These are phyloP conservation scores for Jasminum sambac DNA, from an alignment of 257 asterid genomes.

Conservation along the genomic window DNA sequence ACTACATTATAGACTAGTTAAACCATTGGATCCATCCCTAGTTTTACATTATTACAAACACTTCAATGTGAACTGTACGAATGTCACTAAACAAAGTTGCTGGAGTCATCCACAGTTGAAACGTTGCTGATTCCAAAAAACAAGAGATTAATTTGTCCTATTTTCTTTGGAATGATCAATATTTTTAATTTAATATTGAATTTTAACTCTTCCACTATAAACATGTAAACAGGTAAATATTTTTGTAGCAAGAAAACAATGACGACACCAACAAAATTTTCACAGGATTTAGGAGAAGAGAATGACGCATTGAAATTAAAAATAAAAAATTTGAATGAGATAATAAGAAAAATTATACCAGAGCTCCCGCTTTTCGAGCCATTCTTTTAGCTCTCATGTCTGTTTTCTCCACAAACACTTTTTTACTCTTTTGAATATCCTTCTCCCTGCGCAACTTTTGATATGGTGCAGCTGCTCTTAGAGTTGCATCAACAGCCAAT, in stretches of 20 bases:
- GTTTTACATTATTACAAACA: neutral
- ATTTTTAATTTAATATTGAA: conserved; percentile 1
- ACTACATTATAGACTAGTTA: no score
- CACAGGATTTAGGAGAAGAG: conserved; percentile 22
- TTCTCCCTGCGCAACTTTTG: conserved; percentile 92
- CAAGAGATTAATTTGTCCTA: neutral
- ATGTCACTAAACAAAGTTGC: neutral
- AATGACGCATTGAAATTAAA: conserved; percentile 7
- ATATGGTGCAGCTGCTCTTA: conserved; percentile 99
- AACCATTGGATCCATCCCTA: no score
- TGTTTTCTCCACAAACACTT: conserved; percentile 87
- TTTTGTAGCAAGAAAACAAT: conserved; percentile 14
- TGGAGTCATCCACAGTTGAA: neutral
- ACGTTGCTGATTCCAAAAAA: conserved; percentile 6
- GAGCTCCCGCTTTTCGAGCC: conserved; percentile 99
- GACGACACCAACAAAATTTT: conserved; percentile 13
- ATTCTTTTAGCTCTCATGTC: conserved; percentile 99
- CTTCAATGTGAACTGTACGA: neutral
- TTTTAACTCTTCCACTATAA: conserved; percentile 9
- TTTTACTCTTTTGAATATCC: conserved; percentile 62
- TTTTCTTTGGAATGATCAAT: neutral
- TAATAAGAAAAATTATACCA: conserved; percentile 50
- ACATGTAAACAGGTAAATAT: conserved; percentile 3
- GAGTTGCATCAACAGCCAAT: conserved; percentile 99
- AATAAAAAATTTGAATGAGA: neutral